Conservation (phyloP, 2,329 filamentous ascomycete species). For the Grosmannia huntii region DNA sequence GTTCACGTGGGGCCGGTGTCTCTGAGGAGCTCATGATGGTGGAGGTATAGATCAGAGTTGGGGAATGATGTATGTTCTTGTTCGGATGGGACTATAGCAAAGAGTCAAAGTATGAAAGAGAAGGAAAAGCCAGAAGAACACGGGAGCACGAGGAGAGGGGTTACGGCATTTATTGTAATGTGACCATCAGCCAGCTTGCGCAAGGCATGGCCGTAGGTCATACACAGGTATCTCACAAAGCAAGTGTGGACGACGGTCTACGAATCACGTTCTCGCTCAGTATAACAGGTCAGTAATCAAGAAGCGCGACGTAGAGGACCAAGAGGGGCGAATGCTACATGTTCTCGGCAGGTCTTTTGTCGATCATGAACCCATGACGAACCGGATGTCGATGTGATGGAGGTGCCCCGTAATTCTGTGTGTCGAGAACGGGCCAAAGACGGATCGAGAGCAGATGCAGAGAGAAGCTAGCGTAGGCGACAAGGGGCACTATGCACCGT, state of each 20-base stretch:
- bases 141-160: background rate
- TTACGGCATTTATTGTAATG: background rate
- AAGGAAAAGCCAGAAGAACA: background rate
- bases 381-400: too few species aligned
- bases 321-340: background rate
- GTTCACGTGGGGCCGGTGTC: slow-evolving; percentile 7
- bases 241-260: background rate
- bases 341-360: background rate
- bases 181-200: background rate
- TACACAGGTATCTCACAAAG: too few species aligned
- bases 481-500: background rate
- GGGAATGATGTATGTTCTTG: background rate
- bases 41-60: background rate
- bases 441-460: background rate
- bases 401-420: background rate
- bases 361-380: background rate
- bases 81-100: background rate
- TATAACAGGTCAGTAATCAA: background rate
- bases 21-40: slow-evolving; percentile 9
- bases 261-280: background rate
- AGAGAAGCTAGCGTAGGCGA: background rate
- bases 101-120: background rate
- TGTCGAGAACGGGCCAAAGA: background rate
- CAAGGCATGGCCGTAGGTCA: too few species aligned
- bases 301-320: background rate